Evolutionary conservation across 1,284 basidiomycete species (phyloP).

Genomic region (Neotropicomus parvogracilis): DNA sequence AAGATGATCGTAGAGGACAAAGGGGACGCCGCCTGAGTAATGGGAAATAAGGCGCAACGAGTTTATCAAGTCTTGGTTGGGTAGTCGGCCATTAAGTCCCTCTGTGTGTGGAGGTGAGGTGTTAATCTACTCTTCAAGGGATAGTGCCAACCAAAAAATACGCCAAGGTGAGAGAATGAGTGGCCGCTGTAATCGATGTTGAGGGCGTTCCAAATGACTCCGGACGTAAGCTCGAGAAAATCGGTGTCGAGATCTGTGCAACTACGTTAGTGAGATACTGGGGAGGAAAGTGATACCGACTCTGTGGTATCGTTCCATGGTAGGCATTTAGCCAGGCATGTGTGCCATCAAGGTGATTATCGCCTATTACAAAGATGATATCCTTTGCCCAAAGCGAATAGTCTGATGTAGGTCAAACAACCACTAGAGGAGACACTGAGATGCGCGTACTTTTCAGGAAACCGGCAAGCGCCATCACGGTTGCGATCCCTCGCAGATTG

Average conservation of each 20-base stretch:
- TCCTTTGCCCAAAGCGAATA: conserved; percentile 95
- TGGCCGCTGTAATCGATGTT: conserved; percentile 96
- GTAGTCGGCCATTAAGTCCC: conserved; percentile 90
- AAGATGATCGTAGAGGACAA: conserved; percentile 73
- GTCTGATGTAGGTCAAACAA: conserved; percentile 41
- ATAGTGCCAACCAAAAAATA: conserved; percentile 75
- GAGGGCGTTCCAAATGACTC: conserved; percentile 92
- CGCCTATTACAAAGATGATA: conserved; percentile 85
- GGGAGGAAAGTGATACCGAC: conserved; percentile 38
- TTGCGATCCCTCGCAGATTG: conserved; percentile 87
- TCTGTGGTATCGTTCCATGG: conserved; percentile 65
- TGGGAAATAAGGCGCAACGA: conserved; percentile 73
- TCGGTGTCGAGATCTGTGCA: conserved; percentile 62
- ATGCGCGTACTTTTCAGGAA: conserved; percentile 71
- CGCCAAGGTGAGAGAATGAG: conserved; percentile 89
- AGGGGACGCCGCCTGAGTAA: conserved; percentile 68
- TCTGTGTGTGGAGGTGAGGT: conserved; percentile 49
- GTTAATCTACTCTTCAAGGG: not conserved
- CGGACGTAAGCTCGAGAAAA: conserved; percentile 60
- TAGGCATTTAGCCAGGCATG: conserved; percentile 89
- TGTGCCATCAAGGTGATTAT: conserved; percentile 87
- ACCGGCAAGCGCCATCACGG: conserved; percentile 75
- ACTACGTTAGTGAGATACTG: not conserved
- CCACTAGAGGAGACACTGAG: not conserved
- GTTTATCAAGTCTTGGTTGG: conserved; percentile 95